phyloP scores from a whole-genome alignment of 192 early-diverging fungal species.

The Bifiguratus adelaidae region DNA sequence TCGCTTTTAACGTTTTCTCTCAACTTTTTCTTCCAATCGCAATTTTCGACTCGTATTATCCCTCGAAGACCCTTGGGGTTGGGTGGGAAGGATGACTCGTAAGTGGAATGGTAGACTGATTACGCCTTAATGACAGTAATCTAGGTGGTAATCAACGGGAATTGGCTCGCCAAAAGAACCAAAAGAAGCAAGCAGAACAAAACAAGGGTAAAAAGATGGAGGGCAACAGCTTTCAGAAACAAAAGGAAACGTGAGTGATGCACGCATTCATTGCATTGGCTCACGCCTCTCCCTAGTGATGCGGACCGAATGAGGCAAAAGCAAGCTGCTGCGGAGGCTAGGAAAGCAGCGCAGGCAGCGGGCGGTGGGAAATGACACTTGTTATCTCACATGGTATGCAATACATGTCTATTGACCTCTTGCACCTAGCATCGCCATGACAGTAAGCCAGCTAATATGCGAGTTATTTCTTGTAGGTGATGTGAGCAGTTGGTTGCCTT shows the following conservation, averaged over 20 bases:
- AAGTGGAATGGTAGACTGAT: no score
- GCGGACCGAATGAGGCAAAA: conserved; percentile 40
- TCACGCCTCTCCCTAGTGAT: conserved; percentile 17
- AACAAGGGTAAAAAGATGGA: conserved; percentile 9
- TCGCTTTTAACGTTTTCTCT: no score
- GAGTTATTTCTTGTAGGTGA: no score
- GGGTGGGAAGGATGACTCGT: no score
- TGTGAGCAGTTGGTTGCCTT: neutral
- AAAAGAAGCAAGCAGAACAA: conserved; percentile 24
- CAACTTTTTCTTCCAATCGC: no score
- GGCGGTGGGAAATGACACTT: conserved; percentile 3
- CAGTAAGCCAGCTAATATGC: no score
- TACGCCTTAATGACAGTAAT: no score
- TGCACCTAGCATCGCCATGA: no score
- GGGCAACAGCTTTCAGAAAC: conserved; percentile 20
- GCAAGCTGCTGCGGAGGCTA: conserved; percentile 23
- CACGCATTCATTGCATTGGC: neutral
- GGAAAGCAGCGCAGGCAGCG: conserved; percentile 9
- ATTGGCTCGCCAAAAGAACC: conserved; percentile 30
- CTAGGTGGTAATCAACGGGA: conserved; percentile 43
- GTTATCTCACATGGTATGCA: no score
- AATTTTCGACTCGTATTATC: no score
- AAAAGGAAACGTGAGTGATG: conserved; percentile 28
- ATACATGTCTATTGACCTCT: no score
- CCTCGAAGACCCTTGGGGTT: no score